These are phyloP conservation scores for Annulohypoxylon stygium DNA, from an alignment of 495 filamentous ascomycete species.

Conservation along the genomic window DNA sequence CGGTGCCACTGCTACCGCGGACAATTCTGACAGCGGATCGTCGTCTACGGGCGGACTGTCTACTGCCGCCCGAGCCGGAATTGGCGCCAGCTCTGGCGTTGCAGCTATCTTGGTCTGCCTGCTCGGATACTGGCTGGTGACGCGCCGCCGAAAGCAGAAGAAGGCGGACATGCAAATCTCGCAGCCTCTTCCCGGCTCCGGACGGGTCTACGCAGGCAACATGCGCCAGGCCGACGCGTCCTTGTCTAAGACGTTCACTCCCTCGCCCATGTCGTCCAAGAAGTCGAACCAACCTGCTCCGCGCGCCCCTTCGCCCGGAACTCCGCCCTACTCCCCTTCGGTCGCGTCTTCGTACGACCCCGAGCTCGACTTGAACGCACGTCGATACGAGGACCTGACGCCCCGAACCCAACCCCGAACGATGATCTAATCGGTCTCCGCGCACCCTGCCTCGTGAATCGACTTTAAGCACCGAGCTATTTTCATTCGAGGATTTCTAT, in stretches of 20 bases:
- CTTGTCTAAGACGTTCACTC: conserved; percentile 39
- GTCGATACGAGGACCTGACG: conserved; percentile 63
- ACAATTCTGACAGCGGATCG: conserved; percentile 17
- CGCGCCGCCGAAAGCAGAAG: conserved; percentile 51
- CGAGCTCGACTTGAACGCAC: conserved; percentile 58
- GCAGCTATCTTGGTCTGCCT: conserved; percentile 50
- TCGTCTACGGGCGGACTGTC: conserved; percentile 39
- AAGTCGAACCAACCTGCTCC: background rate
- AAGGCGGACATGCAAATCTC: conserved; percentile 56
- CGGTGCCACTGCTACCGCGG: conserved; percentile 31
- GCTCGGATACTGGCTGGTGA: conserved; percentile 46
- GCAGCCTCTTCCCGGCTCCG: conserved; percentile 55
- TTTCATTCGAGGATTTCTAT: conserved; percentile 23
- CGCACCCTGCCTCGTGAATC: background rate
- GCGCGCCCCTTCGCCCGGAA: conserved; percentile 15
- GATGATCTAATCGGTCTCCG: conserved; percentile 56
- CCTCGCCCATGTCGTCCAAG: conserved; percentile 4
- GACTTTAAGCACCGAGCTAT: conserved; percentile 2
- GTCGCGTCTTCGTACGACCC: conserved; percentile 37
- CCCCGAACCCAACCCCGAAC: conserved; percentile 57
- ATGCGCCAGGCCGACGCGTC: conserved; percentile 27
- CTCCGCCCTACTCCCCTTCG: conserved; percentile 40
- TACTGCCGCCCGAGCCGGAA: conserved; percentile 58
- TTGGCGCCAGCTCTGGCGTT: conserved; percentile 57
- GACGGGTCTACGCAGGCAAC: conserved; percentile 53